These are phyloP conservation scores for Fraxinus albicans DNA, from an alignment of 305 asterid genomes.

Conservation along the genomic window DNA sequence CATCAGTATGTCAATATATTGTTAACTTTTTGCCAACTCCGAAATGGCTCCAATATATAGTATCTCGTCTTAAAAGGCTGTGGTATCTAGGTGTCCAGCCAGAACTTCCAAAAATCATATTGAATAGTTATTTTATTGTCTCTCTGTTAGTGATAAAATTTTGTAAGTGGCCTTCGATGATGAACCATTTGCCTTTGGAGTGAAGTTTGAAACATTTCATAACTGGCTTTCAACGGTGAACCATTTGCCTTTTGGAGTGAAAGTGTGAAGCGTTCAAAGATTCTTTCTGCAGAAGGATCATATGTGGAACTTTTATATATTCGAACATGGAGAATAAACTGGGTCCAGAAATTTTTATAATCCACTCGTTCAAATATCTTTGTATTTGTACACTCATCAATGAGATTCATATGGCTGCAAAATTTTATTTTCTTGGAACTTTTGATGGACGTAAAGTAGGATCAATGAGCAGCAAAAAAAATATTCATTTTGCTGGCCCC, in stretches of 20 bases:
- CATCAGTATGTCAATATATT: slow-evolving; percentile 57
- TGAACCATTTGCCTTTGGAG: not conserved
- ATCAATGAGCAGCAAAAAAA: not conserved
- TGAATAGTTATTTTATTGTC: not conserved
- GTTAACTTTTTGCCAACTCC: slow-evolving; percentile 4
- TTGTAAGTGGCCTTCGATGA: not conserved
- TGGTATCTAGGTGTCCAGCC: not conserved
- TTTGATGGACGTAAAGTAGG: not conserved
- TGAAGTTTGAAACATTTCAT: not conserved
- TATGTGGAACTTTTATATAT: not conserved
- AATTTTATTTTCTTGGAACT: not conserved
- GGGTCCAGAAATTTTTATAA: not conserved
- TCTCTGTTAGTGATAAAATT: not conserved
- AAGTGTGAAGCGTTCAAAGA: not conserved
- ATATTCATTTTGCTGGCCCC: not conserved
- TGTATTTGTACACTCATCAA: not conserved
- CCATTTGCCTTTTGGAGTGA: not conserved
- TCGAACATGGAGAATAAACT: not conserved
- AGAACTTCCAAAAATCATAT: not conserved
- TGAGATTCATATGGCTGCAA: not conserved
- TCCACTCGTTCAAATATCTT: not conserved
- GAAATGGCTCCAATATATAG: not conserved
- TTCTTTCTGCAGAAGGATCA: not conserved
- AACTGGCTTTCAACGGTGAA: not conserved
- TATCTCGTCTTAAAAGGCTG: not conserved